Evolutionary conservation across 2,329 filamentous ascomycete genomes (phyloP).

Genomic region (Byssothecium circinans): DNA sequence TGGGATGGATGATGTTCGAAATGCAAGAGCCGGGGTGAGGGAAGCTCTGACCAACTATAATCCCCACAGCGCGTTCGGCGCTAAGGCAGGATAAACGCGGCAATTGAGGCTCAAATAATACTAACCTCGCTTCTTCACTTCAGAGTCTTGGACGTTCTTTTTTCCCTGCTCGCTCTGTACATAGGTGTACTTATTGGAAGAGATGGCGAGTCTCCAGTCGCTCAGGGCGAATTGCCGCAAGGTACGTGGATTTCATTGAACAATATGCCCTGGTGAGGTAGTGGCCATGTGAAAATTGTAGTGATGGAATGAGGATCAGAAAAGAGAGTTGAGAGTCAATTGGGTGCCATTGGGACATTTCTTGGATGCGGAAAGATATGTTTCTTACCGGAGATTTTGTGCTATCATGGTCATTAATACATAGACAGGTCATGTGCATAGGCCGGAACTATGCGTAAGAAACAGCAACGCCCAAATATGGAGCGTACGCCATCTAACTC

Average conservation of each 20-base stretch:
- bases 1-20: not conserved
- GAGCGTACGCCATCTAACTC: not conserved
- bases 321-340: too few species aligned
- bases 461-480: not conserved
- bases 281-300: not conserved
- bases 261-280: not conserved
- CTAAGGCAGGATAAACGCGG: constrained; percentile 6
- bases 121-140: not conserved
- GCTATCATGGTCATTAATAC: constrained; percentile 9
- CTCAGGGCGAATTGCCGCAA: constrained; percentile 52
- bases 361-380: too few species aligned
- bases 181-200: constrained; percentile 7
- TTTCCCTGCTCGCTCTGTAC: not conserved
- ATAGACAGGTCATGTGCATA: constrained; percentile 77
- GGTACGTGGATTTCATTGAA: constrained; percentile 35
- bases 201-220: constrained; percentile 40
- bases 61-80: not conserved
- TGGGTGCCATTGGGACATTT: too few species aligned
- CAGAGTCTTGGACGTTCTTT: constrained; percentile 5
- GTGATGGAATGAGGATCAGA: not conserved
- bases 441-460: constrained; percentile 92
- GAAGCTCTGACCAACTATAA: not conserved
- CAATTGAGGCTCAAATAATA: constrained; percentile 5
- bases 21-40: not conserved
- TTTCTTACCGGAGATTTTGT: too few species aligned